Evolutionary conservation across 2,329 filamentous ascomycete genomes (phyloP).

Genomic region (Aspergillus ibericus): DNA sequence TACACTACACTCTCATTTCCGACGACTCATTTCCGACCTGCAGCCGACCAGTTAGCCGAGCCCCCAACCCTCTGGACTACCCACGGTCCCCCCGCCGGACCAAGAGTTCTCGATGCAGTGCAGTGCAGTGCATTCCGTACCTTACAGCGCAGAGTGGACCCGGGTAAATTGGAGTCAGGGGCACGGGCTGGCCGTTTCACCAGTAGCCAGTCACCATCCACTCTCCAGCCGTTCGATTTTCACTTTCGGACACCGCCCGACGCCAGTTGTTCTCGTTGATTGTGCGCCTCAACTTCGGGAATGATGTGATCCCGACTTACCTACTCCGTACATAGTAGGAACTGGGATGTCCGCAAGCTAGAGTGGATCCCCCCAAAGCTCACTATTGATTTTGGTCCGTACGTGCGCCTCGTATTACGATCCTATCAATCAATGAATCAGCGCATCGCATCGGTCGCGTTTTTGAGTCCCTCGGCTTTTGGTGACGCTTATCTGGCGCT

Average conservation of each 20-base stretch:
- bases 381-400: background rate
- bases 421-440: background rate
- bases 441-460: background rate
- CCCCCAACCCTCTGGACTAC: background rate
- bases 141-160: too few species aligned
- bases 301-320: background rate
- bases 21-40: background rate
- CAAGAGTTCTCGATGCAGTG: too few species aligned
- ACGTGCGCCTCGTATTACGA: background rate
- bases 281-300: background rate
- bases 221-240: background rate
- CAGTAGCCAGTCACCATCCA: background rate
- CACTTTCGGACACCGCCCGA: background rate
- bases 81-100: background rate
- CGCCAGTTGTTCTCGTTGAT: background rate
- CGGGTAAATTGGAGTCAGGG: slow-evolving; percentile 1
- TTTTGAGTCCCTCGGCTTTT: background rate
- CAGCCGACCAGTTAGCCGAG: background rate
- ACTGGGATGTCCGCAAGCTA: background rate
- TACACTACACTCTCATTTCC: too few species aligned
- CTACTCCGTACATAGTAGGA: too few species aligned
- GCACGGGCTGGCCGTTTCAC: background rate
- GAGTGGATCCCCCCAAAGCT: background rate
- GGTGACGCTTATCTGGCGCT: background rate
- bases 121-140: too few species aligned